These are phyloP conservation scores for Leccinum subrobustum DNA, from an alignment of 1,284 basidiomycete genomes.

Conservation along the genomic window DNA sequence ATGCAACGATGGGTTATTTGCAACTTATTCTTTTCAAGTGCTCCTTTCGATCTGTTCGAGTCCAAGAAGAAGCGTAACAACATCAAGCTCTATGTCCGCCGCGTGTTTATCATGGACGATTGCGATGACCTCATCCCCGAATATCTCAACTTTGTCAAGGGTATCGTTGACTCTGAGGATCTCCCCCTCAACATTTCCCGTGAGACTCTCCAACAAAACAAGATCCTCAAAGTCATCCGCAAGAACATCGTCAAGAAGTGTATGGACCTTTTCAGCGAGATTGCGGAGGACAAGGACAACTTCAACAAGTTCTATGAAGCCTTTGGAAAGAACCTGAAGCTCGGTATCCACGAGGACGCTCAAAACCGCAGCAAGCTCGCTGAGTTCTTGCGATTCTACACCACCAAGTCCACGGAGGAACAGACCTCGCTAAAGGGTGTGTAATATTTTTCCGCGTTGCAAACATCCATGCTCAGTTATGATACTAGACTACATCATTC, in stretches of 20 bases:
- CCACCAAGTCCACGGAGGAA: constrained; percentile 94
- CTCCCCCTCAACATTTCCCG: constrained; percentile 99
- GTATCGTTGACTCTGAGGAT: constrained; percentile 99
- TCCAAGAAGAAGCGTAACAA: constrained; percentile 99
- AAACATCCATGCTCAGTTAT: constrained; percentile 4
- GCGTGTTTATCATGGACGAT: constrained; percentile 99
- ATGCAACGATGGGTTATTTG: not conserved
- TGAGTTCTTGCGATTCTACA: constrained; percentile 98
- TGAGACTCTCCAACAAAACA: constrained; percentile 99
- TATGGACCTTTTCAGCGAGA: constrained; percentile 93
- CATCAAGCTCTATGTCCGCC: constrained; percentile 99
- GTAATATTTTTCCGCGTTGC: constrained; percentile 20
- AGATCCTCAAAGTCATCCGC: constrained; percentile 99
- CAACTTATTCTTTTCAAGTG: constrained; percentile 45
- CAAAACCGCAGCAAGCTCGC: constrained; percentile 99
- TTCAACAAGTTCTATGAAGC: constrained; percentile 96
- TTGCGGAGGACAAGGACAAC: constrained; percentile 99
- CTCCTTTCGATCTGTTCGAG: constrained; percentile 99
- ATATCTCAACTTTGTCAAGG: constrained; percentile 99
- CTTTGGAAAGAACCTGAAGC: constrained; percentile 97
- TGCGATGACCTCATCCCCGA: constrained; percentile 99
- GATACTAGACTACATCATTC: constrained; percentile 91
- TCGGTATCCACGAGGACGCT: constrained; percentile 99
- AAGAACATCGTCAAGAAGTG: constrained; percentile 99
- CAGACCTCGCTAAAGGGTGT: constrained; percentile 90